Evolutionary conservation across 768 basidiomycete species (phyloP).

Genomic region (Podaxis rugospora): DNA sequence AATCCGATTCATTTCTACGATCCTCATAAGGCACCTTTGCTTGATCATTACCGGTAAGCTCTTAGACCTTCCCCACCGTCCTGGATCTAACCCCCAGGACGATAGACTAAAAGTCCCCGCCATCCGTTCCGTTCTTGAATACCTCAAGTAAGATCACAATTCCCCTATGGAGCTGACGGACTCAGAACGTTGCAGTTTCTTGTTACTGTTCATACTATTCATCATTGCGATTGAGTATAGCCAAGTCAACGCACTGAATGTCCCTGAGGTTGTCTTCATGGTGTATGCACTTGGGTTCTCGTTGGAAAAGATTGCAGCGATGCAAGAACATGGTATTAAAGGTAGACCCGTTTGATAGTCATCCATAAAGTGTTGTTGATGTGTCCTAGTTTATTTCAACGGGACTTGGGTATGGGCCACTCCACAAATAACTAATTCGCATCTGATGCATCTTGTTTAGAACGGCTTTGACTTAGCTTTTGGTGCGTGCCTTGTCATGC

Average conservation of each 20-base stretch:
- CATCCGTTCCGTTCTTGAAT: conserved; percentile 87
- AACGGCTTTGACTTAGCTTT: conserved; percentile 95
- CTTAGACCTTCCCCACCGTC: not conserved
- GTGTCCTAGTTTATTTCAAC: conserved; percentile 65
- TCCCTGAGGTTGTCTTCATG: conserved; percentile 73
- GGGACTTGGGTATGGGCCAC: conserved; percentile 66
- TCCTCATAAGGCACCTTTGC: conserved; percentile 87
- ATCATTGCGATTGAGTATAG: conserved; percentile 76
- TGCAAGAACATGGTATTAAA: conserved; percentile 93
- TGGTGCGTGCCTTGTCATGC: conserved; percentile 37
- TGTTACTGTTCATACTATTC: conserved; percentile 76
- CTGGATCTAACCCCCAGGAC: not conserved
- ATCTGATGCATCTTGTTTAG: conserved; percentile 29
- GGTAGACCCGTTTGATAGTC: conserved; percentile 36
- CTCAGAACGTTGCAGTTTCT: conserved; percentile 45
- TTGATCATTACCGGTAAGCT: conserved; percentile 88
- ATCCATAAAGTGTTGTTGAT: not conserved
- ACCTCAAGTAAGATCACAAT: conserved; percentile 58
- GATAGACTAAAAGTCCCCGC: conserved; percentile 86
- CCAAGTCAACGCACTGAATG: conserved; percentile 56
- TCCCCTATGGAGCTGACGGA: conserved; percentile 5
- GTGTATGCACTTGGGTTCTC: conserved; percentile 77
- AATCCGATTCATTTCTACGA: conserved; percentile 93
- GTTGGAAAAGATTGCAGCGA: conserved; percentile 88
- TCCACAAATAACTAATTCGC: not conserved